phyloP scores from a whole-genome alignment of 805 yeast genomes.

The Ogataea saltuana region DNA sequence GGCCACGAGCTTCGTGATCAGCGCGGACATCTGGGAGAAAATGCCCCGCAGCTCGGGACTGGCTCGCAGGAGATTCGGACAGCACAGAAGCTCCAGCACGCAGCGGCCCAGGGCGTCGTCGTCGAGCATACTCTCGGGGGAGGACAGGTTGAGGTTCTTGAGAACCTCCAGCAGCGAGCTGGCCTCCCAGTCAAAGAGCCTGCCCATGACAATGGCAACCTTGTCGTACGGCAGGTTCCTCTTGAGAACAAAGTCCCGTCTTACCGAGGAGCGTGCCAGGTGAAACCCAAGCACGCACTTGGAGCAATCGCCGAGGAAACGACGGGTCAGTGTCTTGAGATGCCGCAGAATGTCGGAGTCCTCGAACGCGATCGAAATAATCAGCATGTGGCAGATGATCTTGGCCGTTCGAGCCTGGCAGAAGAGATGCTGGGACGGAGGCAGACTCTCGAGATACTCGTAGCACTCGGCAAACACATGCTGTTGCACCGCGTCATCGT shows the following conservation, averaged over 20 bases:
- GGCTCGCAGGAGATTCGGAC: conserved; percentile 50
- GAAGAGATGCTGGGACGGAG: conserved; percentile 46
- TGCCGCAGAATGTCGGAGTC: conserved; percentile 15
- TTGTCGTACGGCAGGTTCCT: conserved; percentile 39
- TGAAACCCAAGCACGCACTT: conserved; percentile 57
- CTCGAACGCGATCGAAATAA: conserved; percentile 44
- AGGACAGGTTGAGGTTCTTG: not conserved
- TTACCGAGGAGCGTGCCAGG: conserved; percentile 49
- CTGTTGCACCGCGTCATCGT: conserved; percentile 37
- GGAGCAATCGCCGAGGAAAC: conserved; percentile 48
- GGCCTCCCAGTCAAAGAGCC: conserved; percentile 32
- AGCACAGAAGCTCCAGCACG: conserved; percentile 27
- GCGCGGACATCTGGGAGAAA: conserved; percentile 34
- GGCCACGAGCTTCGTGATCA: conserved; percentile 12
- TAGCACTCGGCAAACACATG: conserved; percentile 43
- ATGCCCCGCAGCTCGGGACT: conserved; percentile 37
- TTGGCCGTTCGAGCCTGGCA: conserved; percentile 55
- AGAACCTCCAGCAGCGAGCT: conserved; percentile 18
- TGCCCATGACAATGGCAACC: conserved; percentile 24
- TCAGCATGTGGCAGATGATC: conserved; percentile 53
- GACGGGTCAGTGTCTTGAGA: conserved; percentile 14
- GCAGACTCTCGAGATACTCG: conserved; percentile 18
- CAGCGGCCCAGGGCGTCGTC: not conserved
- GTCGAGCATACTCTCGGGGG: not conserved
- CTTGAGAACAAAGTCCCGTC: conserved; percentile 51